Base-by-base conservation (phyloP, 306 rosid species). In the Rosa chinensis region DNA sequence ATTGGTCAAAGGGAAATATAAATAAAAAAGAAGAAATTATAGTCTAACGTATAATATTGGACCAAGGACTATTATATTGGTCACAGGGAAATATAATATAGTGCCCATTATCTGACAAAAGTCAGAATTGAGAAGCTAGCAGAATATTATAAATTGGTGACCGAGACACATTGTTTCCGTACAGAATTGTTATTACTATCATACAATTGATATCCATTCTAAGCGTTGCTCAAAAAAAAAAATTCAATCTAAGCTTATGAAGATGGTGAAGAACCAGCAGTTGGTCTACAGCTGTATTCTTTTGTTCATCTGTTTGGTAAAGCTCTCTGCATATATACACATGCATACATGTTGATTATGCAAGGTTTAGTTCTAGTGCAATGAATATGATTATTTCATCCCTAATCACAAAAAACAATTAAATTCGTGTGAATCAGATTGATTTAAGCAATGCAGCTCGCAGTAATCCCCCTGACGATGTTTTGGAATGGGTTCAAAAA, bases 401-500 rank as follows among this genome's bases (percentile, higher is more conserved):
- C 28, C 12, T n/a, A 20, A n/a, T 20, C 66, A 25, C 18, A 61
- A 21, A 25, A 61, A 61, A 7, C 7, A 25, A 48, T 47, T 69
- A 14, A 3, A 70, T 6, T 21, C 16, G 16, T 72, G 44, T 49
- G 13, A 10, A 49, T 49, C 76, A 72, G 76, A 49, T 72, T 18
- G 76, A 42, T 32, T 49, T 58, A 18, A 50, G 76, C 3, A 32
- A 18, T 17, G 63, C 62, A 28, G 50, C 66, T 10, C n/a, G 49
- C 37, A 39, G 37, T 11, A 37, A 9, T 25, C 64, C 64, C 76
- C 35, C 18, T 1, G 50, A 73, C 6, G n/a, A 20, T 52, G 66
- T 90, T 84, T 58, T 88, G 76, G 91, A 90, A 72, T 90, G 92
- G 91, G 87, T 90, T 0, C 84, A 82, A 78, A 87, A 87, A 70